Evolutionary conservation across 2,329 filamentous ascomycete genomes (phyloP), one percentile per base, ranked within the genome.

Genomic region (Cadophora gregata): DNA sequence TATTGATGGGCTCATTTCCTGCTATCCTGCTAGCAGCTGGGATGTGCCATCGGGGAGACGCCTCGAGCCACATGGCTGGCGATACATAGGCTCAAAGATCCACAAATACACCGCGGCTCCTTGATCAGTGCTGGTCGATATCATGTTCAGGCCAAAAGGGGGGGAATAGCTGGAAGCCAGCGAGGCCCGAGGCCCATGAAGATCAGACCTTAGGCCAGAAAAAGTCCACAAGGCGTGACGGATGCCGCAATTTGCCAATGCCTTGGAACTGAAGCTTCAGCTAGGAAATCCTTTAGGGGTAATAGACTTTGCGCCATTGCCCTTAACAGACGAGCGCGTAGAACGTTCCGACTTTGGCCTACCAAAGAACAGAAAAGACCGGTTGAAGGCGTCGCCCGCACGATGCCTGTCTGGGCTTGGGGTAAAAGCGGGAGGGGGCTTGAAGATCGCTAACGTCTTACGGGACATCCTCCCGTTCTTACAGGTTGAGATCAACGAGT

Each of bases 351-450:
- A 56, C 29, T 8, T 29, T 7, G 24, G 29, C 51, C 27, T 56
- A 56, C 27, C 29, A 56, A n/a, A 36, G 33, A 33, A 36, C 21
- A 21, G 27, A 36, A 2, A 55, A n/a, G 19, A 19, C 29, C 51
- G n/a, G 29, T 56, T 19, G 29, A 36, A 56, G 29, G 16, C 2
- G 51, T 36, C 51, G 27, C 36, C 51, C 51, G 51, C 36, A 56
- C 53, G 31, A 58, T 58, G 53, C 53, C 53, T 38, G 31, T 58
- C 53, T 33, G 31, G 53, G 53, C n/a, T n/a, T 38, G 53, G 53
- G 51, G 31, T 25, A 58, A 21, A 25, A 42, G 53, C 53, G 53
- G 53, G 31, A 33, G 29, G 38, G 31, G 53, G 31, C n/a, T 38
- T 38, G 31, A 58, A 36, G 53, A 58, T 58, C 53, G 14, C 53